Percentiles rank a stretch among this genome's conserved stretches.
Evolutionary conservation across 2,329 filamentous ascomycete genomes (phyloP).

Genomic region (Venturiaceae sp.): DNA sequence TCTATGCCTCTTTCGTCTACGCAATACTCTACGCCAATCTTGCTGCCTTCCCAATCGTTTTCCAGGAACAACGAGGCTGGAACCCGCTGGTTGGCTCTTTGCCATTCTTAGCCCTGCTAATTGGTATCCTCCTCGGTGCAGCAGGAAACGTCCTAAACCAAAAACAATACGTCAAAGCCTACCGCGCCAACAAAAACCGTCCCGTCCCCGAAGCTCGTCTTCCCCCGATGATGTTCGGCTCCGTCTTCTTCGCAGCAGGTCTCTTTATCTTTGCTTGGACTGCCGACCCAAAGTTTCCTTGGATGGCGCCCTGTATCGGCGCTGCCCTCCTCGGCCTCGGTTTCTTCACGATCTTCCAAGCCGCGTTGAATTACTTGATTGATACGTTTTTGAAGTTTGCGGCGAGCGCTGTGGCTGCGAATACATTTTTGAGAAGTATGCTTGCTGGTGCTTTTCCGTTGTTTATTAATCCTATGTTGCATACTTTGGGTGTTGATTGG

Average conservation of each 20-base stretch:
- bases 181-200: conserved; percentile 40
- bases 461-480: conserved; percentile 45
- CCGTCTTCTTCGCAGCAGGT: conserved; percentile 45
- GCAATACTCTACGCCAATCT: conserved; percentile 52
- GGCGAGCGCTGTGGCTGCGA: conserved; percentile 37
- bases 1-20: conserved; percentile 61
- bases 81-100: conserved; percentile 40
- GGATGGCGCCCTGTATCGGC: conserved; percentile 48
- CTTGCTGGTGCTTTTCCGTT: conserved; percentile 42
- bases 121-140: conserved; percentile 52
- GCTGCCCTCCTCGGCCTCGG: conserved; percentile 28
- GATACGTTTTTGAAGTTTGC: conserved; percentile 44
- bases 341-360: conserved; percentile 34
- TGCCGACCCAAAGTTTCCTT: conserved; percentile 34
- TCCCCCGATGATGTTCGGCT: conserved; percentile 54
- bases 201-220: conserved; percentile 51
- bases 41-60: conserved; percentile 60
- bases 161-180: conserved; percentile 50
- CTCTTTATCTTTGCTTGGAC: conserved; percentile 57
- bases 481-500: conserved; percentile 54
- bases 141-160: conserved; percentile 56
- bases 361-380: conserved; percentile 71
- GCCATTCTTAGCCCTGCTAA: conserved; percentile 53
- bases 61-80: conserved; percentile 54
- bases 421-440: conserved; percentile 37